These are phyloP conservation scores for Jamesozyma spencerorum DNA, from an alignment of 805 yeast genomes.

Conservation along the genomic window DNA sequence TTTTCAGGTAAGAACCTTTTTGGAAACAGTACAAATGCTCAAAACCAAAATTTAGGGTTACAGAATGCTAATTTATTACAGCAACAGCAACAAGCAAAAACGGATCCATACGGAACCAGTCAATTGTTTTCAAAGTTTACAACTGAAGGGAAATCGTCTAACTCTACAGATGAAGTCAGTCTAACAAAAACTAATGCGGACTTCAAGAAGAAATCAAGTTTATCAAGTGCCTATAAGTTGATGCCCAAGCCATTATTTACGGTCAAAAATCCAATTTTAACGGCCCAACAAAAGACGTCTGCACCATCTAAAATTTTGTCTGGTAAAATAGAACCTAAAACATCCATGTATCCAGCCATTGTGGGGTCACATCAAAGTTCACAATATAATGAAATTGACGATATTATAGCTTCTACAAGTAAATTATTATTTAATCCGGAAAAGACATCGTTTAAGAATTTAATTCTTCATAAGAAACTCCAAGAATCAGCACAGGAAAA, in stretches of 20 bases:
- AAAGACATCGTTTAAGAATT: constrained; percentile 23
- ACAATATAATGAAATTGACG: no score
- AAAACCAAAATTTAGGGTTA: no score
- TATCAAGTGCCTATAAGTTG: constrained; percentile 51
- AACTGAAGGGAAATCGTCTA: constrained; percentile 27
- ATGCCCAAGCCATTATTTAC: constrained; percentile 54
- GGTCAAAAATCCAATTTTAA: neutral
- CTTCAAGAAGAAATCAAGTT: constrained; percentile 47
- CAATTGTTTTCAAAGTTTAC: constrained; percentile 38
- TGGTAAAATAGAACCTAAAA: no score
- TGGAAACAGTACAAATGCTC: no score
- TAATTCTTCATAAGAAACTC: constrained; percentile 20
- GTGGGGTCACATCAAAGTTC: no score
- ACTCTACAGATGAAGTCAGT: constrained; percentile 36
- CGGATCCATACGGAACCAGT: constrained; percentile 42
- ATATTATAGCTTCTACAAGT: no score
- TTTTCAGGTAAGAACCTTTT: no score
- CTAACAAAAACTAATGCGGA: constrained; percentile 38
- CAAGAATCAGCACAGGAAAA: constrained; percentile 4
- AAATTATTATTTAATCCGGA: constrained; percentile 23
- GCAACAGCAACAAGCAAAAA: constrained; percentile 16
- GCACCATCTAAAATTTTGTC: no score
- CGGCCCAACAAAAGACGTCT: no score
- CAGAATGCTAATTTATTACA: neutral
- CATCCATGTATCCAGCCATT: no score